These are phyloP conservation scores for Termitomyces sp. DNA, from an alignment of 768 basidiomycete genomes.

Conservation along the genomic window DNA sequence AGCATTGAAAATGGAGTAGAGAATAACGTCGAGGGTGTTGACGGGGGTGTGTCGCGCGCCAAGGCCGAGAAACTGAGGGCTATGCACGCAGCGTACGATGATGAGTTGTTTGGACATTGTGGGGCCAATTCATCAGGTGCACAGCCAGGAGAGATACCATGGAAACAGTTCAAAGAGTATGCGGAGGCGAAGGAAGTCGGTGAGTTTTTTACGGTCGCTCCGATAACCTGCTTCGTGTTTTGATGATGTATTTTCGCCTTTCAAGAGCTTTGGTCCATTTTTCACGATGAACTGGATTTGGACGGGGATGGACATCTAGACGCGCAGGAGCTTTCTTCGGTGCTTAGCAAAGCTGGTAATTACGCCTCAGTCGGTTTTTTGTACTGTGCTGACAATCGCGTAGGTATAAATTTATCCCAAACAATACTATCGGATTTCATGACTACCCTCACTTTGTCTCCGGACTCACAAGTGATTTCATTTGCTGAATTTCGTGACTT, in stretches of 20 bases:
- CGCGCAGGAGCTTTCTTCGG: constrained; percentile 35
- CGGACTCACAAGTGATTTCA: constrained; percentile 62
- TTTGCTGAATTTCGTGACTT: constrained; percentile 91
- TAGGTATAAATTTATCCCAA: constrained; percentile 72
- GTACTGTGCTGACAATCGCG: constrained; percentile 9
- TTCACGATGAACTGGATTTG: constrained; percentile 86
- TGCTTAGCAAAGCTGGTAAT: constrained; percentile 68
- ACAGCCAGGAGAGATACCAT: constrained; percentile 47
- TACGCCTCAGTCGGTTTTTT: constrained; percentile 1
- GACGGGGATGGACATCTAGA: constrained; percentile 86
- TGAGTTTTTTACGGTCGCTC: constrained; percentile 31
- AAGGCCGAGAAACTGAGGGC: constrained; percentile 60
- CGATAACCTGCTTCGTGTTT: constrained; percentile 12
- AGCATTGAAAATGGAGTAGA: constrained; percentile 7
- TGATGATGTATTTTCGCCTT: constrained; percentile 1
- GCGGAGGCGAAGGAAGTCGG: constrained; percentile 81
- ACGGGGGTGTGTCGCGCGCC: constrained; percentile 46
- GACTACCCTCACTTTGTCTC: constrained; percentile 67
- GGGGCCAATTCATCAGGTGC: constrained; percentile 38
- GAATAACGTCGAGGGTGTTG: constrained; percentile 6
- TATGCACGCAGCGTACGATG: constrained; percentile 78
- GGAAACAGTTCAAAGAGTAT: constrained; percentile 72
- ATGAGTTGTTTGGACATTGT: constrained; percentile 64
- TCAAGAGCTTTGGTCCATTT: constrained; percentile 86
- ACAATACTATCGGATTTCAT: constrained; percentile 81